Evolutionary conservation across 805 yeast genomes (phyloP).

Genomic region (Hanseniaspora clermontiae): DNA sequence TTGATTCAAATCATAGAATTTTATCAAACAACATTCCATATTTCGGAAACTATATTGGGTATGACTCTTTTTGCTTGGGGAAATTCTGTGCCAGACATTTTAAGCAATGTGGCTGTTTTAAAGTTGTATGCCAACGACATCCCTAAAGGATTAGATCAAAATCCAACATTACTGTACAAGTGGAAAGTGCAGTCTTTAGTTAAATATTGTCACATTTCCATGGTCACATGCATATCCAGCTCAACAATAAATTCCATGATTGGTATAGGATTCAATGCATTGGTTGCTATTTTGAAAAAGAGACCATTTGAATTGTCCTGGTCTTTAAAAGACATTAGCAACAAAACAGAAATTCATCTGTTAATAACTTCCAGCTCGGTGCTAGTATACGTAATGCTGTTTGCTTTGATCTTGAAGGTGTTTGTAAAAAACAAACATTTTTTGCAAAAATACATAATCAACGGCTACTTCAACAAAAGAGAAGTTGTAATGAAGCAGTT

Average conservation of each 20-base stretch:
- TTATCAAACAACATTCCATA: conserved; percentile 25
- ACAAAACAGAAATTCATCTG: conserved; percentile 19
- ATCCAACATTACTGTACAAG: conserved; percentile 15
- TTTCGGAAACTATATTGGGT: conserved; percentile 78
- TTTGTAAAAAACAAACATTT: neutral
- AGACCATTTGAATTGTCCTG: conserved; percentile 13
- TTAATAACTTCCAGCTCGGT: conserved; percentile 21
- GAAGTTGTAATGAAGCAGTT: neutral
- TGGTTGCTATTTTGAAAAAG: conserved; percentile 31
- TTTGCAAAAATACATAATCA: neutral
- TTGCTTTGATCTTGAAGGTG: neutral
- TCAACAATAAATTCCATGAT: conserved; percentile 67
- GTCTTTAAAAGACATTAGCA: conserved; percentile 15
- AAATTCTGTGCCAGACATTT: conserved; percentile 81
- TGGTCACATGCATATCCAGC: conserved; percentile 89
- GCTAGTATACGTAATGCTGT: neutral
- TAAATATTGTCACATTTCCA: conserved; percentile 81
- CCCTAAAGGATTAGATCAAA: conserved; percentile 19
- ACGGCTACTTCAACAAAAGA: conserved; percentile 1
- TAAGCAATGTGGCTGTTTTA: conserved; percentile 76
- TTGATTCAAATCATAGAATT: conserved; percentile 27
- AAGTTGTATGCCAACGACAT: conserved; percentile 30
- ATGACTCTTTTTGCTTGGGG: conserved; percentile 90
- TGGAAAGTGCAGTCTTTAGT: conserved; percentile 19
- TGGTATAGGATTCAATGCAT: conserved; percentile 71